Evolutionary conservation across 164 flowering plant species (phyloP), one percentile per base, ranked within the genome.

Genomic region (Litsea cubeba): DNA sequence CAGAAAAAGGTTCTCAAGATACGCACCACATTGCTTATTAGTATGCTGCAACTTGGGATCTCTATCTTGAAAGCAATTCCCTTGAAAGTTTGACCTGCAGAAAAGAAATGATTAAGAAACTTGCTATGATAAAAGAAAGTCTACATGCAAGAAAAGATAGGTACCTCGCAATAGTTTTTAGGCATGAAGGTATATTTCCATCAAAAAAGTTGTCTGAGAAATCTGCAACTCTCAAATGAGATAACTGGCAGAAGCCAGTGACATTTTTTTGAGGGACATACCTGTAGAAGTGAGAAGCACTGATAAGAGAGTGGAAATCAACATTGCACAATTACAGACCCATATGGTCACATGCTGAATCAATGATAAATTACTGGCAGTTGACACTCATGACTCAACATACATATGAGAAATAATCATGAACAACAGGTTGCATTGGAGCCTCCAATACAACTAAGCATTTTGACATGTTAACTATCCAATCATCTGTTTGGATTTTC

Each of bases 121-220:
- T 62, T 28, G 5, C 50, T n/a, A 40, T 12, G 2, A 15, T 12
- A 17, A 15, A 28, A 7, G 3, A 3, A 72, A 54, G n/a, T 15
- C 20, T 15, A 54, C n/a, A 58, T 26, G n/a, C 73, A 71, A 57
- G 73, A 40, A 69, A 20, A 77, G 6, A 69, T 32, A 74, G 50
- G n/a, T 82, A 93, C 99, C 91, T 86, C 51, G 95, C 90, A 76
- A 95, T 88, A 83, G 82, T 66, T 35, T 76, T 82, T 86, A 95
- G 77, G 88, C 98, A 95, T 77, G 84, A 80, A 5, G 99, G 99
- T 77, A 93, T 82, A 75, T 73, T 81, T 65, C 99, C 98, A 78
- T 77, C 81, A 58, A 95, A 88, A 74, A 88, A 91, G 80, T 95
- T 95, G 78, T 76, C 85, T 51, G 97, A 91, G 71, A 95, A 88